Base-by-base conservation (phyloP, 106 monocot genomes). In the Apostasia shenzhenica region DNA sequence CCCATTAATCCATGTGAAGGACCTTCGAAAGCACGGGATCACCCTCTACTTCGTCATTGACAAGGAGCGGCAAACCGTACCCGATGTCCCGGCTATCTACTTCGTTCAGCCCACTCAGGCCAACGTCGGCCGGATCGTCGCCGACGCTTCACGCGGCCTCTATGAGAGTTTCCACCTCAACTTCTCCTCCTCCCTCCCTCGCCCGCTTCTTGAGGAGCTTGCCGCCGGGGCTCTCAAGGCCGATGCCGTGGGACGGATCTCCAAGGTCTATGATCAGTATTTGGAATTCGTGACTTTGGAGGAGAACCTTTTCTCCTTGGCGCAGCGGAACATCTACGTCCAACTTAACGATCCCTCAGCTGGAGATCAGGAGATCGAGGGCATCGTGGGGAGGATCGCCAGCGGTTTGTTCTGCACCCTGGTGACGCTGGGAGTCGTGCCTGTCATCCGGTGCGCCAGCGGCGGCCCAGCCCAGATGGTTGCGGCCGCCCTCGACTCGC, bases 381-480 rank as follows among this genome's bases (percentile, higher is more conserved):
- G 52, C 45, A 82, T 86, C 56, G 63, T 97, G 0, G 95, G 92
- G 10, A 82, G 70, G 68, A 85, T 97, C n/a, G 80, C 76, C 26
- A 8, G 46, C 1, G 89, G 95, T 2, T 48, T 97, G 44, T 97
- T 97, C 76, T 89, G 88, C 51, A 89, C 89, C 8, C 74, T 92
- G 3, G 86, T 79, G 9, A 97, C 95, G 37, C 74, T 97, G 0
- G 84, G 82, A 0, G 82, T 92, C 2, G 92, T 97, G 6, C 92
- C 89, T 0, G 81, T 97, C 3, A 92, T 97, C 64, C 77, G 95
- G 2, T 89, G 89, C 52, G 74, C 81, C 0, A 64, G 76, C 5
- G 95, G 92, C 8, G 95, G 92, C 5, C 95, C 95, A 0, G 84
- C 92, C 0, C 89, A 89, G 62, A 97, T 97, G 95, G 95, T 92